Percentiles rank a stretch among this genome's conserved stretches.
Conservation (phyloP, 2,329 filamentous ascomycete genomes). For the Pseudogymnoascus pannorum region DNA sequence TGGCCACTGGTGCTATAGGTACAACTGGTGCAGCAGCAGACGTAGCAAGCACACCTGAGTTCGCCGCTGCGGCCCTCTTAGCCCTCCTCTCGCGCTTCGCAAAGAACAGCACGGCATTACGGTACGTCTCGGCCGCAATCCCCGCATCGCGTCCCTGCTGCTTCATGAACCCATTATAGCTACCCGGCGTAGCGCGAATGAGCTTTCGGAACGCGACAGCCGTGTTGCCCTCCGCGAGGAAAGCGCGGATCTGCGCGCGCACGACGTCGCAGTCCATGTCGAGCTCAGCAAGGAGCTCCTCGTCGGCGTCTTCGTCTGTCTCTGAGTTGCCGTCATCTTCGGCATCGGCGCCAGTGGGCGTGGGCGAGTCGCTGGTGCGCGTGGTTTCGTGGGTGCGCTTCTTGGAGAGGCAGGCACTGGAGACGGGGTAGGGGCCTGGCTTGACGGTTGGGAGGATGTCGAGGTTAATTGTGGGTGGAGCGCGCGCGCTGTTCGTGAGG, state of each 20-base stretch:
- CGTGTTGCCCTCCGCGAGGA: slow-evolving; percentile 39
- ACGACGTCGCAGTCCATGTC: slow-evolving; percentile 29
- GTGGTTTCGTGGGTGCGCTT: not conserved
- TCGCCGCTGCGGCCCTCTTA: slow-evolving; percentile 24
- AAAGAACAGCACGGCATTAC: slow-evolving; percentile 38
- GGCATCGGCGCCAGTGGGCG: slow-evolving; percentile 9
- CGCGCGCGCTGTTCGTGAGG: slow-evolving; percentile 2
- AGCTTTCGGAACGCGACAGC: slow-evolving; percentile 35
- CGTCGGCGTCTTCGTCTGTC: slow-evolving; percentile 15
- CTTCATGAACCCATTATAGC: slow-evolving; percentile 42
- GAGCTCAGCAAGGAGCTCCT: slow-evolving; percentile 11
- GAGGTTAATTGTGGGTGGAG: not conserved
- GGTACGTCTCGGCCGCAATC: slow-evolving; percentile 29
- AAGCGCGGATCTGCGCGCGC: slow-evolving; percentile 34
- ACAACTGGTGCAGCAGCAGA: not conserved
- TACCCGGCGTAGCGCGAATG: slow-evolving; percentile 30
- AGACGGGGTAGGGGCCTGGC: not conserved
- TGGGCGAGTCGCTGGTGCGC: not conserved
- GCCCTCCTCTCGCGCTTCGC: slow-evolving; percentile 40
- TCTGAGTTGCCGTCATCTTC: slow-evolving; percentile 15
- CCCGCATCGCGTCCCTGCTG: slow-evolving; percentile 36
- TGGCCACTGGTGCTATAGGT: not conserved
- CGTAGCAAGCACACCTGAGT: not conserved
- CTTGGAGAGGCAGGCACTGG: not conserved
- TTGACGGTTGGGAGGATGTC: not conserved